Conservation (phyloP, 805 yeast genomes). For the Yamadazyma paraphyllophila region DNA sequence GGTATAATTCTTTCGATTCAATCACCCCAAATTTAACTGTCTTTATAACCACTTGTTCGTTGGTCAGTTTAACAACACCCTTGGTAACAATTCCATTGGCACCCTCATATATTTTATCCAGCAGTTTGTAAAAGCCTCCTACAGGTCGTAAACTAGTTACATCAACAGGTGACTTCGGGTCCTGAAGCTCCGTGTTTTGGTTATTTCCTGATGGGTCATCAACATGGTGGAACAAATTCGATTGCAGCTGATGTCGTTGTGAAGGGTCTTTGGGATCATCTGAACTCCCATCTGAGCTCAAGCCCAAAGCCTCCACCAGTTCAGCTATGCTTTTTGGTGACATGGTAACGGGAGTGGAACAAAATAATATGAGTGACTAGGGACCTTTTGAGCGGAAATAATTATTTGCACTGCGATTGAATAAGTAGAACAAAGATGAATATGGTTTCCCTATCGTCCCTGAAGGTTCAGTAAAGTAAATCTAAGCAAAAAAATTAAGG, state of each 20-base stretch:
- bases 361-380: not conserved
- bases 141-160: not conserved
- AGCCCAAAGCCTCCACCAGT: not conserved
- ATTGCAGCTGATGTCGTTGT: not conserved
- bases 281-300: not conserved
- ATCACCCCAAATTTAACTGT: slow-evolving; percentile 22
- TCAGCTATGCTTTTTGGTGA: not conserved
- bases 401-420: not conserved
- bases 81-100: slow-evolving; percentile 39
- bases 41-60: slow-evolving; percentile 28
- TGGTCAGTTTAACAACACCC: slow-evolving; percentile 24
- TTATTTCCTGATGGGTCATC: not conserved
- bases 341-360: not conserved
- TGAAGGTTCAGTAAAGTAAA: not conserved
- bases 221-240: no score
- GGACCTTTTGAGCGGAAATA: not conserved
- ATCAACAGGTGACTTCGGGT: not conserved
- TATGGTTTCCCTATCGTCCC: not conserved
- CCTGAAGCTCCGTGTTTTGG: not conserved
- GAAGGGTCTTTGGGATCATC: not conserved
- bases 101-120: slow-evolving; percentile 31
- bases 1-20: slow-evolving; percentile 17
- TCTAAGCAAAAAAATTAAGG: not conserved
- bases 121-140: not conserved
- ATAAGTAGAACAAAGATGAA: no score